These are phyloP conservation scores for Apocynum venetum DNA, from an alignment of 257 asterid species.

Conservation along the genomic window DNA sequence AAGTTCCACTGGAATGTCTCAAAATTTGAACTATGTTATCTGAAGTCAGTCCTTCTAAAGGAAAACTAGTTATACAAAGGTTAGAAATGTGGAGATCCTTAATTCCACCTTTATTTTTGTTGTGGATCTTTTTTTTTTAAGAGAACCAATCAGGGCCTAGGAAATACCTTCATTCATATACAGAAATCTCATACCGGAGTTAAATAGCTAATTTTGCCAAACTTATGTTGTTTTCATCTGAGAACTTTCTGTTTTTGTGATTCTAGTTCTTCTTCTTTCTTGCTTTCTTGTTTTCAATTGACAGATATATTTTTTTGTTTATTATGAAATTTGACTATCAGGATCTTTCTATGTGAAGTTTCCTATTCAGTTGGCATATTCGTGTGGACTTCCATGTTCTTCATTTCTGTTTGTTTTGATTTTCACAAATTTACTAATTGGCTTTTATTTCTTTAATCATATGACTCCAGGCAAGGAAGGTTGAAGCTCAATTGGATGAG, in stretches of 20 bases:
- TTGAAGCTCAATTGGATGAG: conserved; percentile 93
- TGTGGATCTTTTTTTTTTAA: too few relatives aligned
- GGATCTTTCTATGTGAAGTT: not conserved
- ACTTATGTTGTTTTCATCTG: not conserved
- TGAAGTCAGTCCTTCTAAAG: not conserved
- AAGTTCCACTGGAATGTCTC: not conserved
- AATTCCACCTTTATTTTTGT: too few relatives aligned
- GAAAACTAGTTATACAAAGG: not conserved
- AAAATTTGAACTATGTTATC: not conserved
- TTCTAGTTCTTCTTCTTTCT: not conserved
- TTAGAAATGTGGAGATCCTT: too few relatives aligned
- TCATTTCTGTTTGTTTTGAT: not conserved
- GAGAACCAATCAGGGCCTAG: not conserved
- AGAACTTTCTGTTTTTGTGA: not conserved
- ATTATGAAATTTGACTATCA: not conserved
- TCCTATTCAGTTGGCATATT: not conserved
- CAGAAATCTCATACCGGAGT: too few relatives aligned
- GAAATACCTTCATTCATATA: too few relatives aligned
- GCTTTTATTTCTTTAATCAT: conserved; percentile 11
- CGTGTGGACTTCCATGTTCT: not conserved
- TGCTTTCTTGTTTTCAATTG: not conserved
- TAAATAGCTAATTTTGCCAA: not conserved
- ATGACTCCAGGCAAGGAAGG: conserved; percentile 69
- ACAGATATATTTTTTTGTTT: not conserved
- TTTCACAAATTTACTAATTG: not conserved